Percentiles rank a stretch among this genome's conserved stretches.
phyloP scores from a whole-genome alignment of 495 filamentous ascomycete genomes.

The Hypoxylon trugodes region DNA sequence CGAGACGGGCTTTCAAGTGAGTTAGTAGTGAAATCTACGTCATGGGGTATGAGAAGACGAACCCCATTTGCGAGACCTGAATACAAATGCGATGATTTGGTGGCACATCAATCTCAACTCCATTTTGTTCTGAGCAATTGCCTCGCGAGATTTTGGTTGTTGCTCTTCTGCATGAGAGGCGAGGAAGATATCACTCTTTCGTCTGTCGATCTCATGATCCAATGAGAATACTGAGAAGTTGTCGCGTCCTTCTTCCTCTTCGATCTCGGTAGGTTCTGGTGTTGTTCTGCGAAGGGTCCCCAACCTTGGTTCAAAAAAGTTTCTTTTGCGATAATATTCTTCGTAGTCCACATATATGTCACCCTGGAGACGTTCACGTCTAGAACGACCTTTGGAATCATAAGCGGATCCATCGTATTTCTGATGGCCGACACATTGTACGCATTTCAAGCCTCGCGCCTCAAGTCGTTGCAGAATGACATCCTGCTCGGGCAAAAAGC shows the following conservation, averaged over 20 bases:
- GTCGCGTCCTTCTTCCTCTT: background rate
- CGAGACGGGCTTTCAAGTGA: background rate
- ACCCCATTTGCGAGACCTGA: slow-evolving; percentile 11
- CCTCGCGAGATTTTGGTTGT: background rate
- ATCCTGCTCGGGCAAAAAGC: slow-evolving; percentile 29
- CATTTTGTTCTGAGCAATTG: background rate
- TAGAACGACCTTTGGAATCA: background rate
- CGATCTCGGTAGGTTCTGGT: background rate
- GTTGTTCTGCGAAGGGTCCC: slow-evolving; percentile 1
- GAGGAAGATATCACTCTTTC: background rate
- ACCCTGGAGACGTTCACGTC: slow-evolving; percentile 3
- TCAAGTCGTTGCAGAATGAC: slow-evolving; percentile 35
- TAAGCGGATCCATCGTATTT: slow-evolving; percentile 5
- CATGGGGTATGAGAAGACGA: background rate
- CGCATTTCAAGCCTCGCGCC: slow-evolving; percentile 43
- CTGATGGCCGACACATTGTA: slow-evolving; percentile 37
- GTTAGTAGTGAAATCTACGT: background rate
- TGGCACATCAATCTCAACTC: slow-evolving; percentile 3
- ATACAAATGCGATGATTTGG: background rate
- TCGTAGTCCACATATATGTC: slow-evolving; percentile 25
- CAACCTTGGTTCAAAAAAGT: background rate
- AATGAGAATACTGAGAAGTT: background rate
- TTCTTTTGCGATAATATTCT: slow-evolving; percentile 6
- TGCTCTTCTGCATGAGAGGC: background rate
- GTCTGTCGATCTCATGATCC: slow-evolving; percentile 2